A percentile compares a stretch with the other conserved stretches of the same genome.
phyloP scores from a whole-genome alignment of 2,329 filamentous ascomycete genomes.

The Botrytis squamosa region DNA sequence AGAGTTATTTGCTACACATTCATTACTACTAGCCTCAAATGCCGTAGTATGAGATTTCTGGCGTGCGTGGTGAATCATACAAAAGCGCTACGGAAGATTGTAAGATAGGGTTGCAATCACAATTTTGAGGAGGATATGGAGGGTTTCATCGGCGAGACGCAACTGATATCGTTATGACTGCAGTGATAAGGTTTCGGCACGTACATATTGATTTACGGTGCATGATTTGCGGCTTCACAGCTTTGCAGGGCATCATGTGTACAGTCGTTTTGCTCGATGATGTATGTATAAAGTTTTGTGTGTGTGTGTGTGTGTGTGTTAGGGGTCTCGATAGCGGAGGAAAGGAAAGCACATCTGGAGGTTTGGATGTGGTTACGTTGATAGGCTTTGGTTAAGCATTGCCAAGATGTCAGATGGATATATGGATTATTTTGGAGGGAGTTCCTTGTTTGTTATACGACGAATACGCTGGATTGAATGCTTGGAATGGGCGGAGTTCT shows the following conservation, averaged over 20 bases:
- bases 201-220: background rate
- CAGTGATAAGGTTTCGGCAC: background rate
- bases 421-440: background rate
- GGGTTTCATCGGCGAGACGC: constrained; percentile 2
- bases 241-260: constrained; percentile 3
- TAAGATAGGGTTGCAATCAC: constrained; percentile 7
- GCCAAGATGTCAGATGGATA: background rate
- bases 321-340: background rate
- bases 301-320: background rate
- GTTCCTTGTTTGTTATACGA: background rate
- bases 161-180: background rate
- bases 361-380: background rate
- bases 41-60: background rate
- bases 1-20: background rate
- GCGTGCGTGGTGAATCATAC: background rate
- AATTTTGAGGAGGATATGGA: background rate
- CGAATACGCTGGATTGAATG: too few relatives aligned
- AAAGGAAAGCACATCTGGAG: background rate
- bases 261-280: background rate
- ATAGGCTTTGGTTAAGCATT: background rate
- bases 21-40: background rate
- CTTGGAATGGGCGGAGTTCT: background rate
- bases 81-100: background rate
- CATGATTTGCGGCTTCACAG: background rate
- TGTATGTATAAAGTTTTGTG: background rate